These are phyloP conservation scores for Candida suzukii DNA, from an alignment of 805 yeast genomes.

Conservation along the genomic window DNA sequence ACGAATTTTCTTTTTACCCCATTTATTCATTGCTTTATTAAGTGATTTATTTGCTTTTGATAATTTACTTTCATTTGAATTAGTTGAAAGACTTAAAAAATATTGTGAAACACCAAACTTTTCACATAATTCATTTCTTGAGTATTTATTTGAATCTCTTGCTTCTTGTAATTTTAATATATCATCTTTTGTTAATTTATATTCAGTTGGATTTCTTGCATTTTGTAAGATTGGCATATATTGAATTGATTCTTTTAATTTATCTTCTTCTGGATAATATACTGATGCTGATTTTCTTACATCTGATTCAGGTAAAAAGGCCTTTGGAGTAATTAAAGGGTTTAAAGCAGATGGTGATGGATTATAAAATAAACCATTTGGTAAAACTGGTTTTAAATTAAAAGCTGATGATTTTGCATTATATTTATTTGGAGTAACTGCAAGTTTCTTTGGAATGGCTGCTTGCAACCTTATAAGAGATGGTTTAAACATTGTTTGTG, in stretches of 20 bases:
- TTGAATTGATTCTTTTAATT: conserved; percentile 12
- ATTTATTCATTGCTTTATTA: conserved; percentile 15
- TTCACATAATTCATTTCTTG: conserved; percentile 23
- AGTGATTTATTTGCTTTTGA: conserved; percentile 13
- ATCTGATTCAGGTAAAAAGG: conserved; percentile 26
- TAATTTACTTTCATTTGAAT: conserved; percentile 11
- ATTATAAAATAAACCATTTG: conserved; percentile 26
- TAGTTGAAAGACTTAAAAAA: conserved; percentile 25
- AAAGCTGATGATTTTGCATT: conserved; percentile 29
- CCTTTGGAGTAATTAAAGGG: conserved; percentile 27
- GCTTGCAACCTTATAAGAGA: not conserved
- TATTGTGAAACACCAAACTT: conserved; percentile 22
- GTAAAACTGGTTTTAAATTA: conserved; percentile 26
- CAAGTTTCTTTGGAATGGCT: conserved; percentile 10
- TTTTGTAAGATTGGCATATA: conserved; percentile 24
- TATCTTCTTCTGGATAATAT: conserved; percentile 20
- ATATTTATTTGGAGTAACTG: conserved; percentile 28
- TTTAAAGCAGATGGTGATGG: conserved; percentile 29
- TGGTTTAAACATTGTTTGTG: not conserved
- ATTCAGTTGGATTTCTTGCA: conserved; percentile 17
- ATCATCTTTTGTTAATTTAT: conserved; percentile 17
- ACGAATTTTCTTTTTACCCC: conserved; percentile 16
- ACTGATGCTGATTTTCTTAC: conserved; percentile 18
- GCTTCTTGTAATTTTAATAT: conserved; percentile 21
- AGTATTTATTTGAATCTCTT: conserved; percentile 20